These are phyloP conservation scores for Fusarium agapanthi DNA, from an alignment of 2,329 filamentous ascomycete genomes.

Conservation along the genomic window DNA sequence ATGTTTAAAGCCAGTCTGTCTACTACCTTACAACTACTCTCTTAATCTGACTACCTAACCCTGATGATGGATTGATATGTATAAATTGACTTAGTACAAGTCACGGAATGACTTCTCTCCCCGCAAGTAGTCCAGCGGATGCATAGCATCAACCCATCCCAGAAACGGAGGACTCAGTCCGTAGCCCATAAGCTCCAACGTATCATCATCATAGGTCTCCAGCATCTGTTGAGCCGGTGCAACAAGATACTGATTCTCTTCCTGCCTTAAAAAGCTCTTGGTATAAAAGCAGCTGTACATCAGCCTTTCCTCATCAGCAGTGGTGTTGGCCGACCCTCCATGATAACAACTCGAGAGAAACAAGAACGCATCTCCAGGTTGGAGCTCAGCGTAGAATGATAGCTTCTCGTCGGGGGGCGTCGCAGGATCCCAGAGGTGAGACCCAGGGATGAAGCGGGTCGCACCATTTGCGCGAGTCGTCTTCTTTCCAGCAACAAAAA, in stretches of 20 bases:
- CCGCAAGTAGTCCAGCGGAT: neutral
- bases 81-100: neutral
- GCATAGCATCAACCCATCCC: neutral
- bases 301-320: neutral
- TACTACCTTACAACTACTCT: neutral
- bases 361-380: neutral
- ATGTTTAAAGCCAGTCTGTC: neutral
- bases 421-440: neutral
- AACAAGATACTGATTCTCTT: neutral
- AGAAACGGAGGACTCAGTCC: neutral
- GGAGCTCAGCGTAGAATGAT: neutral
- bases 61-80: rapidly evolving
- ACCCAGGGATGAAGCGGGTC: neutral
- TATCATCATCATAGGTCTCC: neutral
- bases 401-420: neutral
- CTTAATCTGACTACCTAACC: too few relatives aligned
- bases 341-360: neutral
- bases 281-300: neutral
- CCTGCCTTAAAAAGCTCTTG: neutral
- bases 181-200: neutral
- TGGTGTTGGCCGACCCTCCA: neutral
- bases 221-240: neutral
- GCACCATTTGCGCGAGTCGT: neutral
- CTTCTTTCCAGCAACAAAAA: neutral
- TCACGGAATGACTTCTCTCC: neutral